phyloP scores from a whole-genome alignment of 768 basidiomycete genomes.

The Boletus pseudo-olivaceus region DNA sequence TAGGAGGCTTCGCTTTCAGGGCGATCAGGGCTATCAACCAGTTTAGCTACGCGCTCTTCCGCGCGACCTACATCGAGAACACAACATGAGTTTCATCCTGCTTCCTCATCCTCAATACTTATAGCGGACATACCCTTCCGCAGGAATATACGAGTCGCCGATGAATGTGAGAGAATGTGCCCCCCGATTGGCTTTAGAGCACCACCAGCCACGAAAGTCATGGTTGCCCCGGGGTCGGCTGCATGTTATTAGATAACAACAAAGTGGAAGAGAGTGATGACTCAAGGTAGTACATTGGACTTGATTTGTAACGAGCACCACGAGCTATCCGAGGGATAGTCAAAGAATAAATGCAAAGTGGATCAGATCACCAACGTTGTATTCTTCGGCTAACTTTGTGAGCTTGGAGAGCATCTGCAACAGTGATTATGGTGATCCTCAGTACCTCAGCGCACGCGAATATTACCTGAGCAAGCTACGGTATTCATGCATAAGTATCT shows the following conservation, averaged over 20 bases:
- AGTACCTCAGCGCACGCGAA: not conserved
- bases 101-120: not conserved
- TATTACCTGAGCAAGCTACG: constrained; percentile 78
- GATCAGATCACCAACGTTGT: constrained; percentile 51
- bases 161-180: constrained; percentile 83
- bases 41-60: constrained; percentile 86
- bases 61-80: constrained; percentile 59
- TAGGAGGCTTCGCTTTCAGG: constrained; percentile 91
- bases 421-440: not conserved
- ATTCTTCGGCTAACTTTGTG: constrained; percentile 89
- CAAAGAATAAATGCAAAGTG: not conserved
- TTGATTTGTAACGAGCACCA: constrained; percentile 88
- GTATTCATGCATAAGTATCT: constrained; percentile 8
- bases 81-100: not conserved
- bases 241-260: constrained; percentile 13
- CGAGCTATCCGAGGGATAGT: constrained; percentile 49
- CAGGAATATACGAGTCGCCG: constrained; percentile 82
- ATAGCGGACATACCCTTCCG: constrained; percentile 62
- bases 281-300: constrained; percentile 61
- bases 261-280: not conserved
- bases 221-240: constrained; percentile 94
- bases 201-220: constrained; percentile 93
- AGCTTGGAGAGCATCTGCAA: constrained; percentile 85
- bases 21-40: constrained; percentile 85
- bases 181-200: constrained; percentile 90